These are phyloP conservation scores for Auricularia auricula-judae DNA, from an alignment of 768 basidiomycete species.

Conservation along the genomic window DNA sequence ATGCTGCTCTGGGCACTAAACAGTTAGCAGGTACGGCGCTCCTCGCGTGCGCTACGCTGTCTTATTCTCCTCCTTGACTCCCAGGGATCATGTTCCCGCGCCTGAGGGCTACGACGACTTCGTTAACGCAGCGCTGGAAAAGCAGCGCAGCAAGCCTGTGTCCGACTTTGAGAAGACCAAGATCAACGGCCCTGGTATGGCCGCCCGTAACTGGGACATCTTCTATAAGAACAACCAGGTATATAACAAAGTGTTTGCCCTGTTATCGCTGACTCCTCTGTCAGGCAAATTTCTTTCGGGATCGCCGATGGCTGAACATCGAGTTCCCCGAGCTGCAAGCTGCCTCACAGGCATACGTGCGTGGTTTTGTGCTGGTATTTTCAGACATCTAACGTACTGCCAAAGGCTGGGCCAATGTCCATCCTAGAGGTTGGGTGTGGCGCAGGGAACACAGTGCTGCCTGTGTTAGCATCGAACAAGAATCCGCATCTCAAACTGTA, in stretches of 20 bases:
- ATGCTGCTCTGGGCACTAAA: conserved; percentile 1
- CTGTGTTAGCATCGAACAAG: conserved; percentile 68
- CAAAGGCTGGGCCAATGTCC: conserved; percentile 61
- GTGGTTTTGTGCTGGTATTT: conserved; percentile 6
- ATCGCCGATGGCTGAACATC: conserved; percentile 91
- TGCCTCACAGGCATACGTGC: conserved; percentile 55
- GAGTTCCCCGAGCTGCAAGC: conserved; percentile 85
- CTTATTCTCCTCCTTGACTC: background rate
- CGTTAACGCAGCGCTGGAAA: conserved; percentile 57
- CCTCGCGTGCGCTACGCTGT: background rate
- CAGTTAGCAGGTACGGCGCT: background rate
- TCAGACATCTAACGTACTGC: background rate
- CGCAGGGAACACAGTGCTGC: conserved; percentile 92
- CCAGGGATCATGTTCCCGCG: conserved; percentile 73
- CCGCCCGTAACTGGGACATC: conserved; percentile 58
- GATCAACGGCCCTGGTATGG: conserved; percentile 50
- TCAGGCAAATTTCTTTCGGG: conserved; percentile 73
- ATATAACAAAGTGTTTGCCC: conserved; percentile 61
- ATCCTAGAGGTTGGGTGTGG: conserved; percentile 91
- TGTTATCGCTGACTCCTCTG: conserved; percentile 17
- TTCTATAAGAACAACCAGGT: conserved; percentile 20
- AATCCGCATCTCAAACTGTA: conserved; percentile 66
- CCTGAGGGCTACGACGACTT: conserved; percentile 69
- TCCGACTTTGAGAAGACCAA: conserved; percentile 56
- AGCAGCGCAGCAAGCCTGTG: conserved; percentile 66